Evolutionary conservation across 306 rosid genomes (phyloP).

Genomic region (Inga oerstediana): DNA sequence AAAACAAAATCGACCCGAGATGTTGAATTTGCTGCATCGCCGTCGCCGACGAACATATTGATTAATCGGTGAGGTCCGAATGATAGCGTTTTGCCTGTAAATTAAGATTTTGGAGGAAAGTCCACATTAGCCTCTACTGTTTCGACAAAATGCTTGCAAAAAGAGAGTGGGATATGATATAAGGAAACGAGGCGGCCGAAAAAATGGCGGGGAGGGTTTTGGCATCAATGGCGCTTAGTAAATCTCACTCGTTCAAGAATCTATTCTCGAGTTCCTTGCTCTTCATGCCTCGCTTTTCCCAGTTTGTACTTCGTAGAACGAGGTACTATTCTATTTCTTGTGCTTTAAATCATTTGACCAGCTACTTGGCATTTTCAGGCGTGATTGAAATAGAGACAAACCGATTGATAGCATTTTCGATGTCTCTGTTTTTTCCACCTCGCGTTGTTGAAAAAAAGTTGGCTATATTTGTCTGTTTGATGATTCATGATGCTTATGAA

Average conservation of each 20-base stretch:
- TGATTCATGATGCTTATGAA: background rate
- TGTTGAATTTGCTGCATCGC: background rate
- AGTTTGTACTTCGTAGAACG: constrained; percentile 22
- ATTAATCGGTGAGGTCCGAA: background rate
- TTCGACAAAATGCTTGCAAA: background rate
- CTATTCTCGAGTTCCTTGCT: constrained; percentile 28
- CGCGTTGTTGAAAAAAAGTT: background rate
- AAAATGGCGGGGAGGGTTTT: constrained; percentile 44
- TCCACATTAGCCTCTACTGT: background rate
- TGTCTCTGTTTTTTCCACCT: background rate
- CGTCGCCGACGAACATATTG: background rate
- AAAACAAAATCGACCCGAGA: background rate
- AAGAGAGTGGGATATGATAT: background rate
- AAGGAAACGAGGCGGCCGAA: background rate
- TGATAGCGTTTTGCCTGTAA: background rate
- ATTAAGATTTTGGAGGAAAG: background rate
- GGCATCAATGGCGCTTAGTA: constrained; percentile 32
- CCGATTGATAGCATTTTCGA: background rate
- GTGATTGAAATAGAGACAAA: too few species aligned
- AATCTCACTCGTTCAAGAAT: constrained; percentile 31
- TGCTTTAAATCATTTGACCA: background rate
- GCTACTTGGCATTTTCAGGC: too few species aligned
- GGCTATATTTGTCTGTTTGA: background rate
- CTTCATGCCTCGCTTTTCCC: constrained; percentile 29
- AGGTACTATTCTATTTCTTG: constrained; percentile 35